Conservation (phyloP, 202 grass and related monocot genomes). For the Eragrostis tef region DNA sequence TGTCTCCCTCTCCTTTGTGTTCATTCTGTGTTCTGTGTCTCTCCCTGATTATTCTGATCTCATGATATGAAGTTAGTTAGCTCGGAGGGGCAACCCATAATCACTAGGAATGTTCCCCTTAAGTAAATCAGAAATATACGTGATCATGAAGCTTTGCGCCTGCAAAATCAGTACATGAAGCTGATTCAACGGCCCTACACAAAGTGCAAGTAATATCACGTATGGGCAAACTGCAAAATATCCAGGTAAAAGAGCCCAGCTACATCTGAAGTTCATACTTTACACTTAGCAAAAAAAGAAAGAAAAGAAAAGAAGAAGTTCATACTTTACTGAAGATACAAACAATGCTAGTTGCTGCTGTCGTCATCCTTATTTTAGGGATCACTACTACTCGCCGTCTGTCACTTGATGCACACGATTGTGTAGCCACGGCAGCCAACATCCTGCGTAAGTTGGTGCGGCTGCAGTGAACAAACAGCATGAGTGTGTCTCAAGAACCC, state of each 20-base stretch:
- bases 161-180: neutral
- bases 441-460: conserved; percentile 32
- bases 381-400: neutral
- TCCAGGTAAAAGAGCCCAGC: no score
- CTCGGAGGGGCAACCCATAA: no score
- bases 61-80: no score
- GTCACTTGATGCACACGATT: conserved; percentile 54
- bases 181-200: neutral
- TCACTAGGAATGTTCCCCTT: no score
- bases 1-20: no score
- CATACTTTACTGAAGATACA: conserved; percentile 24
- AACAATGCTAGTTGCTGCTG: neutral
- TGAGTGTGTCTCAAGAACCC: conserved; percentile 50
- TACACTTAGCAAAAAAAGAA: no score
- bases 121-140: no score
- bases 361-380: neutral
- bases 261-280: neutral
- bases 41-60: no score
- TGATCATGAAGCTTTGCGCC: no score
- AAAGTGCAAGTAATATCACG: neutral
- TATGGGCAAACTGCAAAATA: no score
- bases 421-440: conserved; percentile 41
- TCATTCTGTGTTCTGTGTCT: no score
- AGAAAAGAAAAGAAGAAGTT: no score
- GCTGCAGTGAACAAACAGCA: conserved; percentile 34